phyloP scores from a whole-genome alignment of 805 yeast species.

The Dipodascopsis tothii region DNA sequence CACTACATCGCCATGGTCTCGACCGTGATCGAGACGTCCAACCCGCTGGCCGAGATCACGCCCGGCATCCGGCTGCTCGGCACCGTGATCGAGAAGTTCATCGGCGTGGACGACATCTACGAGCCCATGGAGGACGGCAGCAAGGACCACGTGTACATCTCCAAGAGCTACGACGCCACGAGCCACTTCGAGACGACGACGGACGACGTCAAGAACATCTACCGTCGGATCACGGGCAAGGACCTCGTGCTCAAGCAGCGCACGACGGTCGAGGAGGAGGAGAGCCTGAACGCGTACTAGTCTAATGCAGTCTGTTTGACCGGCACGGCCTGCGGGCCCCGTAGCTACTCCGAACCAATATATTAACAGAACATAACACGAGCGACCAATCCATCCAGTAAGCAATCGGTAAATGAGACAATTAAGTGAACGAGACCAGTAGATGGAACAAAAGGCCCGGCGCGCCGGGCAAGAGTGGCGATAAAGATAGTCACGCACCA shows the following conservation, averaged over 20 bases:
- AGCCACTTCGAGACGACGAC: conserved; percentile 95
- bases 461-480: no score
- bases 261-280: conserved; percentile 57
- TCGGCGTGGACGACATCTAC: conserved; percentile 87
- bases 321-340: no score
- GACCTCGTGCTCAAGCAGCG: conserved; percentile 81
- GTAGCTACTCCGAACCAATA: no score
- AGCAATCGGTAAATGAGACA: no score
- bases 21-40: conserved; percentile 86
- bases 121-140: conserved; percentile 84
- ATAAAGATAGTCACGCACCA: no score
- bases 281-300: conserved; percentile 28
- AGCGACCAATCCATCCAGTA: no score
- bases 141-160: conserved; percentile 67
- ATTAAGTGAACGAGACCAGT: no score
- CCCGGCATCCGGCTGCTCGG: conserved; percentile 91
- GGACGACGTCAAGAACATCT: conserved; percentile 91
- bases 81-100: conserved; percentile 66
- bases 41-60: conserved; percentile 85
- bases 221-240: conserved; percentile 84
- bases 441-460: no score
- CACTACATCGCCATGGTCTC: conserved; percentile 89
- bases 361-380: no score
- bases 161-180: conserved; percentile 86
- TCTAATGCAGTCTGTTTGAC: no score